phyloP scores from a whole-genome alignment of 176 grass and related monocot species.

The Alopecurus myosuroides region DNA sequence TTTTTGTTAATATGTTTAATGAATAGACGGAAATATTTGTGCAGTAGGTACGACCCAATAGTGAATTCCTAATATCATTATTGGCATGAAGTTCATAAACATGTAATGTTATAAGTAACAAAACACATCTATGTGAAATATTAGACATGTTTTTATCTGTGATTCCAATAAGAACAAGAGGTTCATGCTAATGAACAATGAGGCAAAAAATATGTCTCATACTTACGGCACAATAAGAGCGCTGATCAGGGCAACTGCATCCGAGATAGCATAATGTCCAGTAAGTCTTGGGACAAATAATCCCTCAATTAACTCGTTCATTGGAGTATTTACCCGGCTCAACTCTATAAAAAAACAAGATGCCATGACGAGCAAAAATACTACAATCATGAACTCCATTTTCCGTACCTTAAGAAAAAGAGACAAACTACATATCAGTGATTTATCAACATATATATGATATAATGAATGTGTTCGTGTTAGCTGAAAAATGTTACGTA shows the following conservation, averaged over 20 bases:
- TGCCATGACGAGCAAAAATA: conserved; percentile 56
- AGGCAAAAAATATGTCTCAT: not conserved
- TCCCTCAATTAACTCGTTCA: conserved; percentile 47
- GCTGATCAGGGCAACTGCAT: conserved; percentile 58
- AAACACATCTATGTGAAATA: not conserved
- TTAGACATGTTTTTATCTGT: not conserved
- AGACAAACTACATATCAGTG: not conserved
- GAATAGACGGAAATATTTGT: not conserved
- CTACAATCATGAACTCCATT: conserved; percentile 53
- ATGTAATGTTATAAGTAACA: not conserved
- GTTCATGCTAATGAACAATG: not conserved
- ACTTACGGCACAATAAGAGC: conserved; percentile 75
- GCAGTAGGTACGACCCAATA: not conserved
- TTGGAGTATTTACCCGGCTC: conserved; percentile 48
- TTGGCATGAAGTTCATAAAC: not conserved
- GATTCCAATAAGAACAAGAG: not conserved
- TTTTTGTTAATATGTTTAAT: not conserved
- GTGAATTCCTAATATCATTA: not conserved
- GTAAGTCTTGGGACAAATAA: conserved; percentile 60
- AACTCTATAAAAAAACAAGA: conserved; percentile 67
- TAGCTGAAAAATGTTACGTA: not conserved
- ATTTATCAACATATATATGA: not conserved
- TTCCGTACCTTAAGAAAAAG: conserved; percentile 48
- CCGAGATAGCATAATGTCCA: conserved; percentile 39
- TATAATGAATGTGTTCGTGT: not conserved